Evolutionary conservation across 2,329 filamentous ascomycete genomes (phyloP).

Genomic region (Trichoderma cornu-damae): DNA sequence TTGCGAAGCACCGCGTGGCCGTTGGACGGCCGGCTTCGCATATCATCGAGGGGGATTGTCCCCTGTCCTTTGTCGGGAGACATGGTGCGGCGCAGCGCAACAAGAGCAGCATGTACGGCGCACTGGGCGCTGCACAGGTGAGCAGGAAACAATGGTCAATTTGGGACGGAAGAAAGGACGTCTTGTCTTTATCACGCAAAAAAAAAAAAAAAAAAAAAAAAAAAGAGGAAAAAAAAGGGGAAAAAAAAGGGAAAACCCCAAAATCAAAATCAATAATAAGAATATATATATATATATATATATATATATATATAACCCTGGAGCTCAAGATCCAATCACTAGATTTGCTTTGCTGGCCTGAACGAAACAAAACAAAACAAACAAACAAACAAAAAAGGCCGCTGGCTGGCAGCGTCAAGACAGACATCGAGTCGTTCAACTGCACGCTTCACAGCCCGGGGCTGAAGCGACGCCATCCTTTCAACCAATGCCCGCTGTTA

Average conservation of each 20-base stretch:
- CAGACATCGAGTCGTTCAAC: background rate
- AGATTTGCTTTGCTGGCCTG: background rate
- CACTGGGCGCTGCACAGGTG: background rate
- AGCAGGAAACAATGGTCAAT: too few relatives aligned
- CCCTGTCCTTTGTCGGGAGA: slow-evolving; percentile 17
- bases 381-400: too few relatives aligned
- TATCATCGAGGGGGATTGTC: slow-evolving; percentile 20
- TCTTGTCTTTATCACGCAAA: too few relatives aligned
- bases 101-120: background rate
- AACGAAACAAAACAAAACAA: too few relatives aligned
- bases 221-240: too few relatives aligned
- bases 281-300: background rate
- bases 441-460: slow-evolving; percentile 4
- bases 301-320: background rate
- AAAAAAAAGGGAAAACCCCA: background rate
- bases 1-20: slow-evolving; percentile 19
- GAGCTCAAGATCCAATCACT: background rate
- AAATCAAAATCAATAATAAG: background rate
- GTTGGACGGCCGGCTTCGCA: slow-evolving; percentile 20
- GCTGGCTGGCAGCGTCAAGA: background rate
- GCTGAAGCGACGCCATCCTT: slow-evolving; percentile 8
- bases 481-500: background rate
- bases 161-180: background rate
- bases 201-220: too few relatives aligned
- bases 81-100: slow-evolving; percentile 15